These are phyloP conservation scores for Xerocomus brunneocitrinus DNA, from an alignment of 768 basidiomycete species.

Conservation along the genomic window DNA sequence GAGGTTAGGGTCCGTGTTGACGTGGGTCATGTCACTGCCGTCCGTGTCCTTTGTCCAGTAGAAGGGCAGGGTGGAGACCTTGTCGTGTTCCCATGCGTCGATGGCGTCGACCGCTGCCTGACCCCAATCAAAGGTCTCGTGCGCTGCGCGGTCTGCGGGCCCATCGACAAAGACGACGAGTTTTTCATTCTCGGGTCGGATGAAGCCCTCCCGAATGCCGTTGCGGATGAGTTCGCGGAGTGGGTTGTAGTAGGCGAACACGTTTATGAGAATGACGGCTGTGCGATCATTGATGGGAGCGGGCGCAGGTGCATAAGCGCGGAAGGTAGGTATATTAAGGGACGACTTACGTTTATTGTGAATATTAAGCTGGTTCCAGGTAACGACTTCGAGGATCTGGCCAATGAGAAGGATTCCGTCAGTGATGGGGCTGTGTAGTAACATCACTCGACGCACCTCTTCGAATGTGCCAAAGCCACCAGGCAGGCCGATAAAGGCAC, in stretches of 20 bases:
- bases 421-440: not conserved
- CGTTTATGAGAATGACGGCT: conserved; percentile 88
- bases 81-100: conserved; percentile 49
- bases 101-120: conserved; percentile 59
- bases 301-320: not conserved
- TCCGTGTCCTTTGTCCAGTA: conserved; percentile 46
- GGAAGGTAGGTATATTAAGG: conserved; percentile 1
- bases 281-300: not conserved
- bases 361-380: conserved; percentile 91
- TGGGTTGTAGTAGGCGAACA: conserved; percentile 77
- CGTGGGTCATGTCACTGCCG: conserved; percentile 26
- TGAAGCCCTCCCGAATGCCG: conserved; percentile 70
- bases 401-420: conserved; percentile 2
- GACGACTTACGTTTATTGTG: conserved; percentile 68
- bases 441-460: conserved; percentile 46
- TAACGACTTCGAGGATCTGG: conserved; percentile 85
- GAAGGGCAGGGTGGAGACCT: conserved; percentile 35
- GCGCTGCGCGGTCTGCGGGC: conserved; percentile 46
- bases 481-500: conserved; percentile 84
- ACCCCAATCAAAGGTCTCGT: conserved; percentile 76
- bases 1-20: not conserved
- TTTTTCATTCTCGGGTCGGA: conserved; percentile 52
- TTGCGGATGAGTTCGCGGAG: conserved; percentile 70
- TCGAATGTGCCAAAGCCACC: conserved; percentile 96
- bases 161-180: conserved; percentile 77